A percentile compares a stretch with the other conserved stretches of the same genome.
These are phyloP conservation scores for Tolypocladium paradoxum DNA, from an alignment of 2,329 filamentous ascomycete genomes.

Conservation along the genomic window DNA sequence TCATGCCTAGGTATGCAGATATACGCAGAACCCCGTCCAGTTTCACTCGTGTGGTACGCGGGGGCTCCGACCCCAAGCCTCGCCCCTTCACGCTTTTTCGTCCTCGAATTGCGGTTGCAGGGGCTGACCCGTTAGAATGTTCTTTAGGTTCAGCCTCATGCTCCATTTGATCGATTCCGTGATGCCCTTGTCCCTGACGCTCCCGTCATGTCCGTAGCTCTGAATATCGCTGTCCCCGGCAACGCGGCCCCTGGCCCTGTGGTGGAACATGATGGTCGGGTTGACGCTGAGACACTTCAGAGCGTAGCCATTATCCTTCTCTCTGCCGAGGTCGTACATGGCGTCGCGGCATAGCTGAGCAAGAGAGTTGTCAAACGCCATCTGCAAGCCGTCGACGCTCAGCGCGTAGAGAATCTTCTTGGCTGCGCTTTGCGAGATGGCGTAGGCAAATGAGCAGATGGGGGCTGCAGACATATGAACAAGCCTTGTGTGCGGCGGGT, in stretches of 20 bases:
- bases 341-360: conserved; percentile 33
- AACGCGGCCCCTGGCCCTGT: conserved; percentile 16
- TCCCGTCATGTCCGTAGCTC: conserved; percentile 6
- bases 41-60: neutral
- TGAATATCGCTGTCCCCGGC: conserved; percentile 21
- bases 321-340: conserved; percentile 11
- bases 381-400: conserved; percentile 27
- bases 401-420: conserved; percentile 30
- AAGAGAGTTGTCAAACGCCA: conserved; percentile 31
- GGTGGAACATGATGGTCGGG: conserved; percentile 23
- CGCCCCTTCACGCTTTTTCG: neutral
- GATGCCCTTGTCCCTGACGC: conserved; percentile 15
- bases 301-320: neutral
- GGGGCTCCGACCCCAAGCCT: neutral
- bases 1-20: neutral
- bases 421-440: conserved; percentile 31
- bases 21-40: neutral
- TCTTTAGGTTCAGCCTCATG: conserved; percentile 18
- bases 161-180: conserved; percentile 22
- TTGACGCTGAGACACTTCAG: conserved; percentile 21
- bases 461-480: conserved; percentile 31
- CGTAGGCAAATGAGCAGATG: conserved; percentile 32
- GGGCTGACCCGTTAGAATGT: conserved; percentile 15
- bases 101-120: conserved; percentile 13
- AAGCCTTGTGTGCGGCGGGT: conserved; percentile 28